These are phyloP conservation scores for Leucocoprinus sp. DNA, from an alignment of 768 basidiomycete genomes.

Conservation along the genomic window DNA sequence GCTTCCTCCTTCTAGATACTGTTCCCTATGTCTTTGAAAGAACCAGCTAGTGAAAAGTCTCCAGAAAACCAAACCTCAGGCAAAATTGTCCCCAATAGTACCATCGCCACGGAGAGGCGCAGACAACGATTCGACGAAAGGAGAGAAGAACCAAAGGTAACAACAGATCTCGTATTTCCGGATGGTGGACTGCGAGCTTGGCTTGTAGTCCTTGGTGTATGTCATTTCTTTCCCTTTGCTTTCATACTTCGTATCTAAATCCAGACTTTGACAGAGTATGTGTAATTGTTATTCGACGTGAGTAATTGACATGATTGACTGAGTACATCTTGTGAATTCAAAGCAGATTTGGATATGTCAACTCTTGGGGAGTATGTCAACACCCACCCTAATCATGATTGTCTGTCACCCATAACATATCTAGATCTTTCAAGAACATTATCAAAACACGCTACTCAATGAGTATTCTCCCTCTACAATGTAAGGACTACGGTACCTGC, in stretches of 20 bases:
- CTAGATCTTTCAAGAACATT: slow-evolving; percentile 5
- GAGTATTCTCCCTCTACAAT: slow-evolving; percentile 36
- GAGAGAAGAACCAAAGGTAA: background rate
- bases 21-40: background rate
- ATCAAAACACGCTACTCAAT: slow-evolving; percentile 1
- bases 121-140: background rate
- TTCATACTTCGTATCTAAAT: background rate
- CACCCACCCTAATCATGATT: background rate
- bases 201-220: slow-evolving; percentile 35
- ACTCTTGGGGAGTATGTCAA: slow-evolving; percentile 61
- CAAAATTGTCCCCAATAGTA: background rate
- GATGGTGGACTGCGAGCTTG: slow-evolving; percentile 39
- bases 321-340: slow-evolving; percentile 12
- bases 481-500: slow-evolving; percentile 21
- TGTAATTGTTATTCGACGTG: slow-evolving; percentile 40
- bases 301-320: slow-evolving; percentile 15
- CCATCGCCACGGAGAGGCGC: too few species aligned
- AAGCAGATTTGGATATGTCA: slow-evolving; percentile 59
- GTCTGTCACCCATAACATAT: background rate
- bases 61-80: too few species aligned
- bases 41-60: too few species aligned
- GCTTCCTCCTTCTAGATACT: background rate
- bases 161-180: slow-evolving; percentile 25
- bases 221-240: slow-evolving; percentile 9
- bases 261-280: slow-evolving; percentile 27